Evolutionary conservation across 768 basidiomycete species (phyloP), one percentile per base, ranked within the genome.

Genomic region (Tremella fuciformis): DNA sequence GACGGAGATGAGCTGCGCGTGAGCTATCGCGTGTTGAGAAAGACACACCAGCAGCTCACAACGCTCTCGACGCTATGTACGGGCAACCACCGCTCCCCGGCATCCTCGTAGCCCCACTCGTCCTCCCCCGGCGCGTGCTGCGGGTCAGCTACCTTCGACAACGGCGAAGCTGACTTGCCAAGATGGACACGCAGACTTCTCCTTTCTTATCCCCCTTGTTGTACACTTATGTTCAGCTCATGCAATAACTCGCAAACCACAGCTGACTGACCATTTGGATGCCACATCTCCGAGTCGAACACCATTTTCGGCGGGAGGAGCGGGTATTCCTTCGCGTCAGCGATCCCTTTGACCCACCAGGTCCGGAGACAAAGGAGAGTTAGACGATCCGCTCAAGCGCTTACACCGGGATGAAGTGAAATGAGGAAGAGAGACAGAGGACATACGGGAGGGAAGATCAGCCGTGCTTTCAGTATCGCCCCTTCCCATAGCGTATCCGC

Each of bases 61-160:
- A 99, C 98, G 4, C 91, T 91, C 80, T 98, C 92, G 34, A 97
- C 88, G 0, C 89, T 88, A 76, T 99, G 96, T 47, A 99, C 91
- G 2, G 96, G 96, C 81, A 93, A 80, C 96, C 96, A 99, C 62
- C 96, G 80, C 80, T 99, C 96, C 44, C 90, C 88, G 1, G 96
- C 91, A 69, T 93, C 90, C 76, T 99, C 96, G 70, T 94, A 97
- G 11, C 94, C 80, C 66, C 77, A 97, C 76, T 97, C 89, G 78
- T 99, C 94, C 39, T 93, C 90, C 29, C 92, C 94, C 0, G 94
- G 94, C 37, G 89, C 85, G 71, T 98, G 94, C 91, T 96, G 65
- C 1, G 52, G n/a, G 42, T 46, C 42, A 46, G 42, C 42, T 22
- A 46, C 15, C 7, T n/a, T 4, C 22, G 11, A 22, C 42, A 15